Base-by-base conservation (phyloP, 306 rosid genomes). In the Cucurbita ficifolia region DNA sequence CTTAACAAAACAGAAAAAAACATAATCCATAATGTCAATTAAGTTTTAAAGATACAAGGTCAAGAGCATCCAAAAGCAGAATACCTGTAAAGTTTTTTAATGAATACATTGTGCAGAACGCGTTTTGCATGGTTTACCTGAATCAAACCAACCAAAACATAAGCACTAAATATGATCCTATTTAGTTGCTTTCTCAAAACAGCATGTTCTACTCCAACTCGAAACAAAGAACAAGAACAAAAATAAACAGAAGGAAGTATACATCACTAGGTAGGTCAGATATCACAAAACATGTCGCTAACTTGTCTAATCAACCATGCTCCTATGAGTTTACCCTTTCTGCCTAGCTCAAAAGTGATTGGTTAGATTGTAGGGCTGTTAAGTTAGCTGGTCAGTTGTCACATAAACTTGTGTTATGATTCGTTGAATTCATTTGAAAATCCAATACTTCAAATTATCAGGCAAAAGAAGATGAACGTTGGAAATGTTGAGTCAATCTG, bases 51-150 rank as follows among this genome's bases (percentile, higher is more conserved):
- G 33, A 48, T 18, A 8, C 75, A 16, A 35, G n/a, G 33, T 36
- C 49, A 16, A 8, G 33, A 29, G 16, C 35, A 71, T 29, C 62
- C 60, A 16, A 18, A 51, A 71, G 75, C 46, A 71, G 33, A 72
- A 29, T 50, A 95, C 99, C 96, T 83, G 86, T 95, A 95, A 65
- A 95, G 96, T 86, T 91, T 95, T 82, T 77, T 87, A 58, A 95
- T 95, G 87, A 95, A 91, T 52, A 91, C 89, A 70, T 91, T 95
- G 91, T 95, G 99, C 80, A 95, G 87, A 81, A 89, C 96, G 65
- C 97, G 88, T 84, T 91, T 95, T 50, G 96, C 83, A 83, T 95
- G 91, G 84, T 91, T 84, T 78, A 95, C 99, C 99, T 95, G 83
- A 77, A 79, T 60, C 67, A 11, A 50, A 69, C 65, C 78, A 67